A percentile compares a stretch with the other conserved stretches of the same genome.
phyloP scores from a whole-genome alignment of 2,329 filamentous ascomycete species.

The Fusarium humuli region DNA sequence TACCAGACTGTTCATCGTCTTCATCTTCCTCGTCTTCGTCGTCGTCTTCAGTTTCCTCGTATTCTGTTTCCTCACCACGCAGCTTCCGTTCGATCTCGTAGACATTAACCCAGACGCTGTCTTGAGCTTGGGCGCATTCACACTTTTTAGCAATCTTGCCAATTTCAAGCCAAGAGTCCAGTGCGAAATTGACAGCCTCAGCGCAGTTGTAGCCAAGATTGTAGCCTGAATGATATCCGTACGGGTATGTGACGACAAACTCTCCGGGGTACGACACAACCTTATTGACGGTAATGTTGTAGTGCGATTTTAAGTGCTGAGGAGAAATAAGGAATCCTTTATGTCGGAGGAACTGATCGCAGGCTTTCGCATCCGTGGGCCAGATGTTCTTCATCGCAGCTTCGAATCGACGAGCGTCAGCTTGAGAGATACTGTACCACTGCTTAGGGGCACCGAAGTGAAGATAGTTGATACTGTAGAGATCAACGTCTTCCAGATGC shows the following conservation, averaged over 20 bases:
- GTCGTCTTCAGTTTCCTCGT: constrained; percentile 80
- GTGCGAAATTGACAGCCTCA: constrained; percentile 97
- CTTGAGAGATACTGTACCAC: constrained; percentile 99
- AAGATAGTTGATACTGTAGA: constrained; percentile 99
- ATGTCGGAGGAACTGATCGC: constrained; percentile 94
- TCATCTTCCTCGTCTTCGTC: constrained; percentile 72
- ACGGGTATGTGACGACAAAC: constrained; percentile 98
- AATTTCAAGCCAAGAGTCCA: constrained; percentile 94
- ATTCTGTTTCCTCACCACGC: constrained; percentile 87
- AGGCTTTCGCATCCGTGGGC: constrained; percentile 94
- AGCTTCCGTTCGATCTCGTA: constrained; percentile 95
- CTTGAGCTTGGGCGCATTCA: constrained; percentile 91
- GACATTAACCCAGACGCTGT: constrained; percentile 98
- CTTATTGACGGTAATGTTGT: constrained; percentile 95
- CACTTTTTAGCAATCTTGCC: constrained; percentile 97
- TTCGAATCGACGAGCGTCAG: constrained; percentile 92
- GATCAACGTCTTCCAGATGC: constrained; percentile 97
- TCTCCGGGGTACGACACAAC: constrained; percentile 96
- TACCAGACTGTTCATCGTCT: constrained; percentile 71
- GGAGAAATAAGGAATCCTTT: constrained; percentile 98
- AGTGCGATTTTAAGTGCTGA: constrained; percentile 85
- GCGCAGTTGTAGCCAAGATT: constrained; percentile 99
- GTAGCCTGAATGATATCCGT: constrained; percentile 97
- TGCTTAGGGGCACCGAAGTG: constrained; percentile 99
- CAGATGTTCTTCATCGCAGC: constrained; percentile 95